Conservation (phyloP, 2,329 filamentous ascomycete genomes). For the Sporothrix mexicana region DNA sequence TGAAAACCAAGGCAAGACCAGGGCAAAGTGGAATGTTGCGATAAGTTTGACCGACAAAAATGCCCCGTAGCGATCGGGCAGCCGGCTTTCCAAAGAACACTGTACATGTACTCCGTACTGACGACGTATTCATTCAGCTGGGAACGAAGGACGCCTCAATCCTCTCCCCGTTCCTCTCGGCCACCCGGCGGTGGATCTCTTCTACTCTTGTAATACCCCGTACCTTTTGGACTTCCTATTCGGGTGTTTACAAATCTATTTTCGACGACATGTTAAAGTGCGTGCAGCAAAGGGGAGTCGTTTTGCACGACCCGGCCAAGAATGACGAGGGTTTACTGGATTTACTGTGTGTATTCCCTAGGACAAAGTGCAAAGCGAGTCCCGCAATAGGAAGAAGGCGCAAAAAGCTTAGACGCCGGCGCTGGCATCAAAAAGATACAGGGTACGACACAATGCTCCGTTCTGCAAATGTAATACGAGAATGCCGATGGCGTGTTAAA, state of each 20-base stretch:
- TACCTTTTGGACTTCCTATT: not conserved
- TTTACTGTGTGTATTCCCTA: no score
- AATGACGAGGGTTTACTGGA: not conserved
- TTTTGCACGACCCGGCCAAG: not conserved
- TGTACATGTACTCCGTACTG: no score
- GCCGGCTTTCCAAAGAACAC: no score
- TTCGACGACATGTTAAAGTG: constrained; percentile 13
- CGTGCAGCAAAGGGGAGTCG: not conserved
- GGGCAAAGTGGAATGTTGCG: not conserved
- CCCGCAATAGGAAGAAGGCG: not conserved
- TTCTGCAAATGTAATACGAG: not conserved
- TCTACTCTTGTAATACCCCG: no score
- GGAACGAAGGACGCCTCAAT: not conserved
- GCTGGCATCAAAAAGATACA: no score
- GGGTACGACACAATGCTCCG: not conserved
- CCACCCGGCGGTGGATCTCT: not conserved
- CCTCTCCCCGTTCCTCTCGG: not conserved
- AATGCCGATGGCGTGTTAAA: not conserved
- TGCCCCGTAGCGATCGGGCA: not conserved
- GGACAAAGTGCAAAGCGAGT: not conserved
- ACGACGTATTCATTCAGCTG: no score
- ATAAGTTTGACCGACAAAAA: not conserved
- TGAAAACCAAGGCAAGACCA: not conserved
- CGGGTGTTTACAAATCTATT: not conserved
- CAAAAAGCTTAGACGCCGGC: not conserved